Base-by-base conservation (phyloP, 23 red algal species). In the Cyanidioschyzon merolae region DNA sequence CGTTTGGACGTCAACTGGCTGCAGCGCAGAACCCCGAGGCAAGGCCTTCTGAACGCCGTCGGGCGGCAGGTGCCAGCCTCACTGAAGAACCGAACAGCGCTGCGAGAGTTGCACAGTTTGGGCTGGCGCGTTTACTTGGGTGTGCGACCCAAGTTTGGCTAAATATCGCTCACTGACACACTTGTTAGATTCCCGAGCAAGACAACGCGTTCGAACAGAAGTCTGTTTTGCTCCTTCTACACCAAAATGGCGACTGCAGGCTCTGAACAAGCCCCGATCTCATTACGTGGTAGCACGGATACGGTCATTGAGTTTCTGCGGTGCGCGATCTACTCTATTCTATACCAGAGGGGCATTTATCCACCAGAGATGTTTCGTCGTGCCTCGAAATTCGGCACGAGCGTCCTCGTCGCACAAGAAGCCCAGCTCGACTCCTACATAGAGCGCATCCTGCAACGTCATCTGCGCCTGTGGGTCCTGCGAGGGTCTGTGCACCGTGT, bases 281-380 rank as follows among this genome's bases (percentile, higher is more conserved):
- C 92, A 16, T 57, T 96, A 25, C 68, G 75, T 0, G 92, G 92
- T 32, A 90, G 87, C 21, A 87, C 88, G 34, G 84, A 89, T 32
- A 76, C 90, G 26, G 92, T 96, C 7, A 83, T 85, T 31, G 92
- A 96, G 57, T 96, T 96, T 71, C 90, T 96, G 57, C 74, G 68
- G 40, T 96, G 85, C 38, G 88, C 74, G 38, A 84, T 96, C 74
- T 90, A 96, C 79, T 79, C 77, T 26, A 74, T 96, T 34, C 92
- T 96, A 35, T 96, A 82, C 58, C 92, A 90, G 57, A 86, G 92
- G 18, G 92, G 92, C 35, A 86, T 96, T 39, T 96, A 96, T 57
- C 87, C 92, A 31, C 86, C 92, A 2, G 92, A 96, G 76, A 80
- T 83, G 41, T 96, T 96, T 40, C 76, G 77, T 17, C 87, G 77